Evolutionary conservation across 2,329 filamentous ascomycete species (phyloP).

Genomic region (Fusarium tanahbumbuense): DNA sequence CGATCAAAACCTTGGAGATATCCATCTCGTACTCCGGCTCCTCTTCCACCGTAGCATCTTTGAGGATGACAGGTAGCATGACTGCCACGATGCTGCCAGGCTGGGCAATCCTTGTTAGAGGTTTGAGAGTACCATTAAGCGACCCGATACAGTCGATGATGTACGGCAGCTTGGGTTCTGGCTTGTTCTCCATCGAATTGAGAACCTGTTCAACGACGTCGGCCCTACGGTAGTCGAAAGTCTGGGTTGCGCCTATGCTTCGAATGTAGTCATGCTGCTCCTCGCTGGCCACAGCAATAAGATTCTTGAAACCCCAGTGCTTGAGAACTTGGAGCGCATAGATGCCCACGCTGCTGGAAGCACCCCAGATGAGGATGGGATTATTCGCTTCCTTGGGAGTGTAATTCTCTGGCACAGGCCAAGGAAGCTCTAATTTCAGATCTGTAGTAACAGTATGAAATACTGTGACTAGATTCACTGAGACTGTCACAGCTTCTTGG

Average conservation of each 20-base stretch:
- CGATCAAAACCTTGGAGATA: slow-evolving; percentile 52
- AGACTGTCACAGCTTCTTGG: slow-evolving; percentile 63
- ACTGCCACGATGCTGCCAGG: slow-evolving; percentile 65
- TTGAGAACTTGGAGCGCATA: slow-evolving; percentile 62
- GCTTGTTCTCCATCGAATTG: slow-evolving; percentile 20
- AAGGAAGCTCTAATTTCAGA: slow-evolving; percentile 65
- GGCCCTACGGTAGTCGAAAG: slow-evolving; percentile 60
- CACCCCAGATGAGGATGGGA: slow-evolving; percentile 64
- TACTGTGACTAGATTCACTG: slow-evolving; percentile 69
- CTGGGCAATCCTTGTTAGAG: slow-evolving; percentile 63
- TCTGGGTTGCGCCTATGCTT: slow-evolving; percentile 57
- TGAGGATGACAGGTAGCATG: slow-evolving; percentile 69
- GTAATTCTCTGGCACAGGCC: slow-evolving; percentile 62
- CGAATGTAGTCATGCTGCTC: slow-evolving; percentile 59
- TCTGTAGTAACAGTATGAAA: slow-evolving; percentile 65
- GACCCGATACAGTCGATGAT: slow-evolving; percentile 69
- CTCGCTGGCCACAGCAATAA: slow-evolving; percentile 61
- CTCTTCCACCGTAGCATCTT: slow-evolving; percentile 60
- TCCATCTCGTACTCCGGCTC: slow-evolving; percentile 68
- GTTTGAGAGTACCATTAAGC: slow-evolving; percentile 58
- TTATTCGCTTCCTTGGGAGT: slow-evolving; percentile 51
- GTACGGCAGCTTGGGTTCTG: slow-evolving; percentile 53
- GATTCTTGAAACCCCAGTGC: slow-evolving; percentile 63
- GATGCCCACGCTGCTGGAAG: slow-evolving; percentile 63
- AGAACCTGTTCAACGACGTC: slow-evolving; percentile 53